Percentiles rank a stretch among this genome's conserved stretches.
Evolutionary conservation across 106 monocot species (phyloP).

Genomic region (Allium fistulosum): DNA sequence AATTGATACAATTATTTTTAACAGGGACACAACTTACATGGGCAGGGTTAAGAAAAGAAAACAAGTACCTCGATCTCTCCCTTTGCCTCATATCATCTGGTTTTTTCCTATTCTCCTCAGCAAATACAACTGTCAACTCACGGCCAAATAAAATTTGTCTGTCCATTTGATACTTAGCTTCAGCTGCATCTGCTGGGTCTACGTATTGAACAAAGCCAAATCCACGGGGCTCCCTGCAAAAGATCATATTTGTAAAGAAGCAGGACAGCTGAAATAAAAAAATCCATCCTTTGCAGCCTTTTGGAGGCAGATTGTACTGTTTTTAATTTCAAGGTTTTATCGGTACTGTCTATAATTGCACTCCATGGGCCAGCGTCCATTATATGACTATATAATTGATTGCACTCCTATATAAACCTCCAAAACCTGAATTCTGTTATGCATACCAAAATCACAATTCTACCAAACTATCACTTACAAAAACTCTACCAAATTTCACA

Average conservation of each 20-base stretch:
- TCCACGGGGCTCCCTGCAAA: conserved; percentile 84
- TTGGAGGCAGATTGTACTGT: neutral
- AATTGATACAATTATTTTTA: too few species aligned
- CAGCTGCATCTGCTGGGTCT: conserved; percentile 83
- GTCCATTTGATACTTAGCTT: conserved; percentile 97
- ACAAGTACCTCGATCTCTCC: conserved; percentile 60
- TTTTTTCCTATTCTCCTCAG: conserved; percentile 93
- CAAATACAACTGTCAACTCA: conserved; percentile 91
- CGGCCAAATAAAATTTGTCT: conserved; percentile 81
- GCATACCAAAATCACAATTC: too few species aligned
- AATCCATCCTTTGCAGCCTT: neutral
- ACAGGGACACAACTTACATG: too few species aligned
- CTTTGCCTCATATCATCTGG: conserved; percentile 84
- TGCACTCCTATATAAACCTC: too few species aligned
- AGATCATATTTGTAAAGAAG: neutral
- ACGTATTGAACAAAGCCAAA: conserved; percentile 94
- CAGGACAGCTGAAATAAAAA: neutral
- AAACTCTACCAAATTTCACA: too few species aligned
- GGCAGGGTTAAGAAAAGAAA: too few species aligned
- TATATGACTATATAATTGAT: too few species aligned
- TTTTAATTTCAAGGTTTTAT: neutral
- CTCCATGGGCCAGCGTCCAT: too few species aligned
- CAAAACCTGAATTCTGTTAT: too few species aligned
- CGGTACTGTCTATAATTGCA: too few species aligned
- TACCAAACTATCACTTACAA: too few species aligned